Evolutionary conservation across 1,284 basidiomycete genomes (phyloP).

Genomic region (Pseudozyma tsukubaensis): DNA sequence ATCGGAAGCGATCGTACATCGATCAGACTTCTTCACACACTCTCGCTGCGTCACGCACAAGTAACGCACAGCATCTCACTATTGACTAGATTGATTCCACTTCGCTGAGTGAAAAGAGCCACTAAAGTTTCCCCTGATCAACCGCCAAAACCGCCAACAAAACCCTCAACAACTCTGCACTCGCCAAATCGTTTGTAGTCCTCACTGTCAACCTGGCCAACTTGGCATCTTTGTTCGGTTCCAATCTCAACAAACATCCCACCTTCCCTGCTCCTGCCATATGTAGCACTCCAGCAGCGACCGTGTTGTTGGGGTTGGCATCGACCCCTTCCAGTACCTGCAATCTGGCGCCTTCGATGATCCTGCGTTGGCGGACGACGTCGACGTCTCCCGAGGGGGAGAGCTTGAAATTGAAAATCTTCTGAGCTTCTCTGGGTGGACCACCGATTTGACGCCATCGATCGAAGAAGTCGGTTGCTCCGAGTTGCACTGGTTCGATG

Average conservation of each 20-base stretch:
- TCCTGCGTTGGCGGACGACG: conserved; percentile 77
- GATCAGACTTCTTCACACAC: too few relatives aligned
- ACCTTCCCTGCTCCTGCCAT: conserved; percentile 89
- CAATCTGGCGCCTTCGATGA: conserved; percentile 81
- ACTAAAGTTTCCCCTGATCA: conserved; percentile 36
- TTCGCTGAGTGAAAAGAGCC: background rate
- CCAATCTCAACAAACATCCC: conserved; percentile 89
- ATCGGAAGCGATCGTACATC: too few relatives aligned
- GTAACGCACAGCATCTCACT: too few relatives aligned
- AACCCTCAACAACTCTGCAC: conserved; percentile 77
- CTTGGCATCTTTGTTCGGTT: conserved; percentile 95
- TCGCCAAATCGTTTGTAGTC: conserved; percentile 93
- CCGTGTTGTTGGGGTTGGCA: conserved; percentile 80
- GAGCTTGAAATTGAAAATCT: conserved; percentile 83
- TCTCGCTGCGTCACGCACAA: too few relatives aligned
- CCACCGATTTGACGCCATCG: conserved; percentile 97
- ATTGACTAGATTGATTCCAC: background rate
- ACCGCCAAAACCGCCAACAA: conserved; percentile 39
- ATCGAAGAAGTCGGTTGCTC: conserved; percentile 89
- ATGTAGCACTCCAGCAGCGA: conserved; percentile 91
- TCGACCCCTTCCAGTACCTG: conserved; percentile 77
- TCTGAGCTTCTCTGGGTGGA: conserved; percentile 86
- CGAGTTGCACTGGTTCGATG: conserved; percentile 88
- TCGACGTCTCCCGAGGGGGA: conserved; percentile 77
- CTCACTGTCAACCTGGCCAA: conserved; percentile 92